Conservation (phyloP, 768 basidiomycete species). For the Scleroderma citrinum region DNA sequence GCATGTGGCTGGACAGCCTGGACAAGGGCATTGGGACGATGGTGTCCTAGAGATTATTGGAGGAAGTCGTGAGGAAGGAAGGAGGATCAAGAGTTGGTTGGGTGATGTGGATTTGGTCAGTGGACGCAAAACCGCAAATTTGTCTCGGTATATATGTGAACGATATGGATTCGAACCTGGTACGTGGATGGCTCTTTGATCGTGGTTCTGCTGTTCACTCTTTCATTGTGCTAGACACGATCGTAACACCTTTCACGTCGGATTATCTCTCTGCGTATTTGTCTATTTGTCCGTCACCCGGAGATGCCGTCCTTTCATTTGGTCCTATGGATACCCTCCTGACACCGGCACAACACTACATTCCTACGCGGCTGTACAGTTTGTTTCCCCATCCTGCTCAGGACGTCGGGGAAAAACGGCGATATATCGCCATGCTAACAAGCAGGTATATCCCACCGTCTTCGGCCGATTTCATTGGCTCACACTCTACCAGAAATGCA, state of each 20-base stretch:
- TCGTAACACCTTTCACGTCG: constrained; percentile 70
- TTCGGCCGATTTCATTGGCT: background rate
- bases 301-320: constrained; percentile 74
- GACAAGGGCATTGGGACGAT: constrained; percentile 72
- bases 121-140: constrained; percentile 55
- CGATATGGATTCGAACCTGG: constrained; percentile 78
- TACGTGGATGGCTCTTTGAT: constrained; percentile 20
- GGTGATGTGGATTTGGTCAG: constrained; percentile 75
- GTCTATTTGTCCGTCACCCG: constrained; percentile 63
- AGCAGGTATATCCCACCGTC: constrained; percentile 45
- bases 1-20: constrained; percentile 31
- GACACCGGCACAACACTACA: constrained; percentile 67
- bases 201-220: background rate
- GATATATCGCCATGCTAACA: constrained; percentile 65
- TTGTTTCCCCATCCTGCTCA: constrained; percentile 81
- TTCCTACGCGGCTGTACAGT: constrained; percentile 69
- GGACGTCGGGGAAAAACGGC: constrained; percentile 63
- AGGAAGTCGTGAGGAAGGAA: constrained; percentile 67
- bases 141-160: constrained; percentile 72
- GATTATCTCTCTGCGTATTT: constrained; percentile 75
- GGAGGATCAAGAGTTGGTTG: constrained; percentile 69
- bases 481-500: constrained; percentile 51
- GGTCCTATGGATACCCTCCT: constrained; percentile 78
- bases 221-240: constrained; percentile 44
- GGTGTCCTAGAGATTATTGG: constrained; percentile 72